A percentile compares a stretch with the other conserved stretches of the same genome.
Evolutionary conservation across 306 rosid species (phyloP).

Genomic region (Cucurbita ficifolia): DNA sequence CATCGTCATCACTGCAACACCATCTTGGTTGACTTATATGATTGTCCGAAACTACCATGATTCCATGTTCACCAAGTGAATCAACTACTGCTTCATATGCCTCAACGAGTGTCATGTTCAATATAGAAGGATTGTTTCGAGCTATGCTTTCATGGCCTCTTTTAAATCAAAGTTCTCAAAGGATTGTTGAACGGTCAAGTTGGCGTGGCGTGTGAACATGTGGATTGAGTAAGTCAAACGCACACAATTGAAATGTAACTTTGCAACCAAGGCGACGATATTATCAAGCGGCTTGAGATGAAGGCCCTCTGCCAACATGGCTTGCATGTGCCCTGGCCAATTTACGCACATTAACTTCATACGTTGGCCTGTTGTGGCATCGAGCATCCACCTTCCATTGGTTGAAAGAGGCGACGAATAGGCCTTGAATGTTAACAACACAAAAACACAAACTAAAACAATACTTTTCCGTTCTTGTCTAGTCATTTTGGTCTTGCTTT

Average conservation of each 20-base stretch:
- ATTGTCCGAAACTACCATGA: background rate
- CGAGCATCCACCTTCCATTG: slow-evolving; percentile 24
- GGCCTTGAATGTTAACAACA: background rate
- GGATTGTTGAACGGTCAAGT: background rate
- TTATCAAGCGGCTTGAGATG: slow-evolving; percentile 16
- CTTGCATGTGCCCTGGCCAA: slow-evolving; percentile 20
- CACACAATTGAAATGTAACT: slow-evolving; percentile 14
- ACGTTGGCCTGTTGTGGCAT: slow-evolving; percentile 15
- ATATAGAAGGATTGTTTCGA: background rate
- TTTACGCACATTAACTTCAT: slow-evolving; percentile 21
- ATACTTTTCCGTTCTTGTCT: background rate
- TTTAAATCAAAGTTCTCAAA: background rate
- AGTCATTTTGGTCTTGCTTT: background rate
- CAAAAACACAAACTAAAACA: background rate
- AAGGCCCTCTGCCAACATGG: slow-evolving; percentile 25
- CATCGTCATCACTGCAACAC: background rate
- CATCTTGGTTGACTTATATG: background rate
- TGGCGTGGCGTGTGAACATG: background rate
- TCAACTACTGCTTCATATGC: background rate
- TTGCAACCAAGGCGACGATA: background rate
- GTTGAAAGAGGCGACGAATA: slow-evolving; percentile 29
- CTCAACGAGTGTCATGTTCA: background rate
- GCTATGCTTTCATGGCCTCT: background rate
- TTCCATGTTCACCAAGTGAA: background rate
- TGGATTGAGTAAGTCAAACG: background rate